These are phyloP conservation scores for Ganoderma meredithae DNA, from an alignment of 1,284 basidiomycete species.

Conservation along the genomic window DNA sequence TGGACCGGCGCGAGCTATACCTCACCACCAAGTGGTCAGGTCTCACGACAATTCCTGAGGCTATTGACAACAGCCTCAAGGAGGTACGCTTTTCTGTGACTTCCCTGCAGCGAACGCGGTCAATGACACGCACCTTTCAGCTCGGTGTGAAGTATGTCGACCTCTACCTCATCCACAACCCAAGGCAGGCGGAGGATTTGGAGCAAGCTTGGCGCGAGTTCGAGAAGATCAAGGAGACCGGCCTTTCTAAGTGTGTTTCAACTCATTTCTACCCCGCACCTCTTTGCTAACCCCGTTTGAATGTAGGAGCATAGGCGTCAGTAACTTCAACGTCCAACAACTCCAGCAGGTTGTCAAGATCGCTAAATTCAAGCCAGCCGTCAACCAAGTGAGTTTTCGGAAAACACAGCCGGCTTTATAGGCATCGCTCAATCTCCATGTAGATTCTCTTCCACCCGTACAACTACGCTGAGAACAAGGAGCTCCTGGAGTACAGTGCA, in stretches of 20 bases:
- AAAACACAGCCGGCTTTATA: too few species aligned
- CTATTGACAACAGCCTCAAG: conserved; percentile 62
- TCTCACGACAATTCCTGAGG: conserved; percentile 57
- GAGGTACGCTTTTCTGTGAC: conserved; percentile 49
- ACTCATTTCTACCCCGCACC: background rate
- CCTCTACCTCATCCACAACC: conserved; percentile 73
- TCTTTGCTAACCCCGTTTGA: background rate
- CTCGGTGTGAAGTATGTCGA: conserved; percentile 74
- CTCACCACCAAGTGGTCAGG: conserved; percentile 66
- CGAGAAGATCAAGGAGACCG: conserved; percentile 63
- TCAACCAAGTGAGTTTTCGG: conserved; percentile 63
- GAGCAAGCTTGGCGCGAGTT: conserved; percentile 68
- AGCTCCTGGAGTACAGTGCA: conserved; percentile 63
- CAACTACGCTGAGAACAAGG: conserved; percentile 62
- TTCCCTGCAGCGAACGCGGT: background rate
- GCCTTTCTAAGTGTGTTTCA: conserved; percentile 58
- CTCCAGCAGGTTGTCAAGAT: conserved; percentile 61
- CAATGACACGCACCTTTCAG: conserved; percentile 40
- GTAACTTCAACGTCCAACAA: conserved; percentile 69
- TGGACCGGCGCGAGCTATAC: conserved; percentile 44
- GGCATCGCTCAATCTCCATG: too few species aligned
- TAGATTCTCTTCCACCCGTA: conserved; percentile 77
- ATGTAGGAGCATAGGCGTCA: conserved; percentile 78
- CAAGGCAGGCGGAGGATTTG: conserved; percentile 50
- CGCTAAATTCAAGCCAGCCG: conserved; percentile 68